Evolutionary conservation across 106 monocot genomes (phyloP).

Genomic region (Platanthera guangdongensis): DNA sequence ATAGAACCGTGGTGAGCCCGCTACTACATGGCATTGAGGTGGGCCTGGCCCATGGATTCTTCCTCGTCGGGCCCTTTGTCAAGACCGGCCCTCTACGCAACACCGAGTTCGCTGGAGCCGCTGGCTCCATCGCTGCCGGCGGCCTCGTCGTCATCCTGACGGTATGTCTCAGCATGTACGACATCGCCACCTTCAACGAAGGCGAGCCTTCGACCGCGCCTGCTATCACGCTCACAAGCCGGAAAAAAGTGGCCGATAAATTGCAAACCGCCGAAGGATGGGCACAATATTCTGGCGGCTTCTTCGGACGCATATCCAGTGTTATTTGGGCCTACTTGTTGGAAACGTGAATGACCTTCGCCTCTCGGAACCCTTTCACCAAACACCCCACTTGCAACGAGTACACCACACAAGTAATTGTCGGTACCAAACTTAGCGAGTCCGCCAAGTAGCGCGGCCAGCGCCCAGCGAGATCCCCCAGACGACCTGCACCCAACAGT

Average conservation of each 20-base stretch:
- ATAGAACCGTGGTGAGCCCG: slow-evolving; percentile 92
- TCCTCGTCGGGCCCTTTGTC: slow-evolving; percentile 91
- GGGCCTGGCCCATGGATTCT: slow-evolving; percentile 85
- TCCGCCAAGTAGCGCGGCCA: too few species aligned
- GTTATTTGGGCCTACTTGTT: slow-evolving; percentile 92
- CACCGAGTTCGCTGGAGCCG: slow-evolving; percentile 62
- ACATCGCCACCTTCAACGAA: slow-evolving; percentile 77
- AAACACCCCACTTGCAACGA: too few species aligned
- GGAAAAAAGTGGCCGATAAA: slow-evolving; percentile 95
- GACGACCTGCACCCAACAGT: too few species aligned
- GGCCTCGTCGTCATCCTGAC: slow-evolving; percentile 89
- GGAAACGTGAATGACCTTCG: too few species aligned
- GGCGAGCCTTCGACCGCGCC: slow-evolving; percentile 84
- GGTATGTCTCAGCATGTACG: slow-evolving; percentile 88
- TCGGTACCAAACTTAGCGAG: too few species aligned
- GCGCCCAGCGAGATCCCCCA: too few species aligned
- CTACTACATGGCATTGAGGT: slow-evolving; percentile 93
- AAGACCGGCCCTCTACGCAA: slow-evolving; percentile 85
- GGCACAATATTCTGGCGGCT: slow-evolving; percentile 83
- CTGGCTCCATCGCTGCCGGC: slow-evolving; percentile 78
- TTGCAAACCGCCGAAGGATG: slow-evolving; percentile 94
- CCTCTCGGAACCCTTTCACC: too few species aligned
- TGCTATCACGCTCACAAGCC: slow-evolving; percentile 65
- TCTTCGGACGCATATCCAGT: slow-evolving; percentile 90
- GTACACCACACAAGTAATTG: too few species aligned